These are phyloP conservation scores for Candida methanosorbosa DNA, from an alignment of 805 yeast genomes.

Conservation along the genomic window DNA sequence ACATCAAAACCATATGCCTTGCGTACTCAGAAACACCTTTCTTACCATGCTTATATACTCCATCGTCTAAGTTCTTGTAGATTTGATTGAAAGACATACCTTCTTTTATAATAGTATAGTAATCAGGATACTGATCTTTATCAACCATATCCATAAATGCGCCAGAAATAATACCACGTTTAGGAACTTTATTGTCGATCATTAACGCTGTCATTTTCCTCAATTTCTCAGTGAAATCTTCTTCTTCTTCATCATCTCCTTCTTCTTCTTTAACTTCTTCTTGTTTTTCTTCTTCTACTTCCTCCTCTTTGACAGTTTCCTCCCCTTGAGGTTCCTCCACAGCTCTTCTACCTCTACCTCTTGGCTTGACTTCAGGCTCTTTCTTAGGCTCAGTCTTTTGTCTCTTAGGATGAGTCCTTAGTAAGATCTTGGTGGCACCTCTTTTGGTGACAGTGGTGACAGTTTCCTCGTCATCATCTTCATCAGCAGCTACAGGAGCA, in stretches of 20 bases:
- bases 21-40: slow-evolving; percentile 50
- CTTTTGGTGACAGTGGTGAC: not conserved
- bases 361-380: slow-evolving; percentile 1
- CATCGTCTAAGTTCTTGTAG: slow-evolving; percentile 39
- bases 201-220: slow-evolving; percentile 28
- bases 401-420: not conserved
- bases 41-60: slow-evolving; percentile 38
- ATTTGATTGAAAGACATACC: slow-evolving; percentile 71
- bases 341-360: too few relatives aligned
- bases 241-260: slow-evolving; percentile 4
- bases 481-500: not conserved
- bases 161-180: slow-evolving; percentile 46
- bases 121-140: slow-evolving; percentile 68
- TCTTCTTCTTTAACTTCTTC: not conserved
- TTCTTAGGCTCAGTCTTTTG: slow-evolving; percentile 1
- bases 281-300: slow-evolving; percentile 1
- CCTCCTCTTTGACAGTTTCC: not conserved
- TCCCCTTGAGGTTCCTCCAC: not conserved
- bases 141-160: slow-evolving; percentile 74
- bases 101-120: slow-evolving; percentile 57
- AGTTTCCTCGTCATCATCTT: not conserved
- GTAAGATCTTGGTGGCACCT: not conserved
- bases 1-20: slow-evolving; percentile 52
- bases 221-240: slow-evolving; percentile 12
- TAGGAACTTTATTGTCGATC: slow-evolving; percentile 35